Percentiles rank a stretch among this genome's conserved stretches.
These are phyloP conservation scores for Botrytis byssoidea DNA, from an alignment of 2,329 filamentous ascomycete species.

Conservation along the genomic window DNA sequence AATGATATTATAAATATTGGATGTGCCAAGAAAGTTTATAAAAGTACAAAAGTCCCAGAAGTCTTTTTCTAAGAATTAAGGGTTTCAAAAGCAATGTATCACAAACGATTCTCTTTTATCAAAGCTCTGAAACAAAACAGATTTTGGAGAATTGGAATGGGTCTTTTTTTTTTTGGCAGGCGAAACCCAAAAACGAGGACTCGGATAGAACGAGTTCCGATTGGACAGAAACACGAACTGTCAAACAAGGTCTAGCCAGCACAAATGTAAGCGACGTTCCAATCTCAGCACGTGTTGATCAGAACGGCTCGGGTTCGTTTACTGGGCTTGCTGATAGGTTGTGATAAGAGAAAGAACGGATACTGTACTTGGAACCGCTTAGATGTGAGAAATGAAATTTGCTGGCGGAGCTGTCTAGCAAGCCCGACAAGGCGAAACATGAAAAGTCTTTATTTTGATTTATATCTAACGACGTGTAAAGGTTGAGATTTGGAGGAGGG, in stretches of 20 bases:
- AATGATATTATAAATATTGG: neutral
- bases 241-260: neutral
- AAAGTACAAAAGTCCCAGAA: neutral
- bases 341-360: neutral
- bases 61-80: neutral
- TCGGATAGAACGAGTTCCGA: neutral
- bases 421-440: neutral
- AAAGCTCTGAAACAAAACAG: neutral
- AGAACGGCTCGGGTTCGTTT: neutral
- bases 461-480: neutral
- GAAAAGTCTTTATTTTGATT: neutral
- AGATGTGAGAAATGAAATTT: neutral
- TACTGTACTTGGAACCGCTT: neutral
- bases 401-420: neutral
- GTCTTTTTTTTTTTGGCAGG: neutral
- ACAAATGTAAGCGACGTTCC: neutral
- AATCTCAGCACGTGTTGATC: neutral
- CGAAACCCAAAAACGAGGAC: neutral
- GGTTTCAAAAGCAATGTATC: neutral
- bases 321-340: neutral
- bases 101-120: neutral
- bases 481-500: neutral
- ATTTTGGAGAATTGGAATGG: too few species aligned
- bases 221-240: neutral
- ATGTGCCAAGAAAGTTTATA: neutral